Conservation (phyloP, 192 early-diverging fungal genomes). For the Coemansia sp. region DNA sequence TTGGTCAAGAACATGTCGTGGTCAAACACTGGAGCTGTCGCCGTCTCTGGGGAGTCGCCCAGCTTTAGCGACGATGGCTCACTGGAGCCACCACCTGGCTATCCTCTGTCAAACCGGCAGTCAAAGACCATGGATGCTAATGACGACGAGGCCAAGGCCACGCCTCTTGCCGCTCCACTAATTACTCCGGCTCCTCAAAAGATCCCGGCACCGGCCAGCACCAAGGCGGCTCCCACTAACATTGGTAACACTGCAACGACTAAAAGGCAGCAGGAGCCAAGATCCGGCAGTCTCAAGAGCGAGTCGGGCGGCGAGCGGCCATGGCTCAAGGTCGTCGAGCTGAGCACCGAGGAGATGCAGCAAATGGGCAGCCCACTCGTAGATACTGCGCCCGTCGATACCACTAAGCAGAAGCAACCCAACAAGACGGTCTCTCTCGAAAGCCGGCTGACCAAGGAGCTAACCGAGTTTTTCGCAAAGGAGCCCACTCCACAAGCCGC, state of each 20-base stretch:
- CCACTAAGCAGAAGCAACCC: conserved; percentile 20
- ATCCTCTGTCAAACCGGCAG: conserved; percentile 11
- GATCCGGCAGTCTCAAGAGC: conserved; percentile 16
- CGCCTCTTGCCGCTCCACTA: conserved; percentile 39
- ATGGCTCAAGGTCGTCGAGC: conserved; percentile 52
- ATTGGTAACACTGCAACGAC: not conserved
- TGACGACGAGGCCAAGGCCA: conserved; percentile 16
- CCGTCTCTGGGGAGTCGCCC: conserved; percentile 19
- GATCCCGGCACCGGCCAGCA: conserved; percentile 26
- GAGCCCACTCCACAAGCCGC: conserved; percentile 55
- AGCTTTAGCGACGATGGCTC: conserved; percentile 37
- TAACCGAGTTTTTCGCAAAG: conserved; percentile 17
- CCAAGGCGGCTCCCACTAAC: conserved; percentile 16
- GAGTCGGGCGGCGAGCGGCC: conserved; percentile 34
- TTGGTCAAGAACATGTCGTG: conserved; percentile 36
- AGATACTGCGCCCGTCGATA: conserved; percentile 15
- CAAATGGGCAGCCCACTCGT: conserved; percentile 48
- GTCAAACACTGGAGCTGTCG: conserved; percentile 32
- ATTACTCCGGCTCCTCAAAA: conserved; percentile 41
- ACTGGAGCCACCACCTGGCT: conserved; percentile 21
- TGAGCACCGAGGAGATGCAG: conserved; percentile 40
- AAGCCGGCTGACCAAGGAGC: conserved; percentile 31
- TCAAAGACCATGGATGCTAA: conserved; percentile 4
- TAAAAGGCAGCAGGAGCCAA: conserved; percentile 28
- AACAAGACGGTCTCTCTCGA: conserved; percentile 41